Evolutionary conservation across 108 stramenopile genomes (phyloP), one percentile per base, ranked within the genome.

Genomic region (Mayamaea pseudoterrestris): DNA sequence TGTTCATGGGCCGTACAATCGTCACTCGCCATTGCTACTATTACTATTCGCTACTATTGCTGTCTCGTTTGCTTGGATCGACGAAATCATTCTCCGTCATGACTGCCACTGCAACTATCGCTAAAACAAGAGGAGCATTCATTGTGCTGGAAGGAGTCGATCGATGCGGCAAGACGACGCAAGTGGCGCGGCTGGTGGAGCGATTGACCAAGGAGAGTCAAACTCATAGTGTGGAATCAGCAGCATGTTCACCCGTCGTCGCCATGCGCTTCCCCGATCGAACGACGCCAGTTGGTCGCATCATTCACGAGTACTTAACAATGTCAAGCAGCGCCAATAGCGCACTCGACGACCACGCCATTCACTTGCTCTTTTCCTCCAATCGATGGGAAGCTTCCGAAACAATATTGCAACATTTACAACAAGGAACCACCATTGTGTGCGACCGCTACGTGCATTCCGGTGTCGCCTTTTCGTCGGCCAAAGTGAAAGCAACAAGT

Each of bases 111-210:
- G n/a, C n/a, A n/a, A n/a, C n/a, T n/a, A n/a, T n/a, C n/a, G n/a
- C n/a, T n/a, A n/a, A n/a, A 8, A 8, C 44, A 22, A 68, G 98
- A 24, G 98, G 98, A 5, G 94, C 93, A 30, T 97, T 99, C 48
- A 90, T 99, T 43, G 78, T 99, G 18, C 72, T 99, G 49, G 98
- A 99, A 72, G 98, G 98, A 17, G 90, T 99, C 24, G 98, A 99
- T 51, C 64, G 98, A n/a, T 94, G 95, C 45, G 98, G 98, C 36
- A 99, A 99, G 63, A 95, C 96, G 12, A 99, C 98, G 0, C 88
- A 90, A 73, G 73, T 66, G 3, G 65, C 51, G 24, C 59, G 78
- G 20, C 66, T 93, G 21, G 58, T 71, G 28, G 18, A 57, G 26
- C 74, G 77, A 29, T 58, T 86, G 42, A 48, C 68, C 6, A 26